Base-by-base conservation (phyloP, 1,284 basidiomycete genomes). In the Cerrena zonata region DNA sequence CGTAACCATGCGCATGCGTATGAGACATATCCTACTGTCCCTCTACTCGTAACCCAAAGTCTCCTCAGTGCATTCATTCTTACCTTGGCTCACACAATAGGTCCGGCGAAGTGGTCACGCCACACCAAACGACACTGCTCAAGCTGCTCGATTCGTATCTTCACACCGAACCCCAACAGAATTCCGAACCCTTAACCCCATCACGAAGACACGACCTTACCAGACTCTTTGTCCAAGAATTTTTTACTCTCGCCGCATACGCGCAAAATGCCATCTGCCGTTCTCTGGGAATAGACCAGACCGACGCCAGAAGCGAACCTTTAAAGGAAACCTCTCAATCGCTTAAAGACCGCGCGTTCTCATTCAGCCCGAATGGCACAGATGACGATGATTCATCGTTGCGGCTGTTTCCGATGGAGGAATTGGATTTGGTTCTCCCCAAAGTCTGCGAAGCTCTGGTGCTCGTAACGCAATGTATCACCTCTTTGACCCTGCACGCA, bases 81-180 rank as follows among this genome's bases (percentile, higher is more conserved):
- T 34, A 34, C 30, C 15, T 34, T 7, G 30, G n/a, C n/a, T 42
- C 47, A 45, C 42, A 45, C 44, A 42, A 36, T 62, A 91, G 89
- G 54, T 57, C 71, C 23, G 80, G 77, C 44, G 90, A 92, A 66
- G 73, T 83, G n/a, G 77, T 92, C 38, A 81, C 87, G 2, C 89
- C 90, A 0, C 82, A 86, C 58, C 91, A 94, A 66, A 91, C 83
- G 1, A 86, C 80, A 11, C 69, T 94, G n/a, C 77, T 94, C 50
- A 94, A 93, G 67, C 72, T 94, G 4, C 69, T 93, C 15, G 92
- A 94, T 64, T 87, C 89, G 2, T 84, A 86, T 61, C 70, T 91
- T 48, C 83, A 88, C 57, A 74, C 78, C 10, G 48, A 56, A 40
- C 45, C 42, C 26, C 18, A 51, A 12, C 44, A 45, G 23, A 23